phyloP scores from a whole-genome alignment of 2,329 filamentous ascomycete genomes.

The Endoconidiophora laricicola region DNA sequence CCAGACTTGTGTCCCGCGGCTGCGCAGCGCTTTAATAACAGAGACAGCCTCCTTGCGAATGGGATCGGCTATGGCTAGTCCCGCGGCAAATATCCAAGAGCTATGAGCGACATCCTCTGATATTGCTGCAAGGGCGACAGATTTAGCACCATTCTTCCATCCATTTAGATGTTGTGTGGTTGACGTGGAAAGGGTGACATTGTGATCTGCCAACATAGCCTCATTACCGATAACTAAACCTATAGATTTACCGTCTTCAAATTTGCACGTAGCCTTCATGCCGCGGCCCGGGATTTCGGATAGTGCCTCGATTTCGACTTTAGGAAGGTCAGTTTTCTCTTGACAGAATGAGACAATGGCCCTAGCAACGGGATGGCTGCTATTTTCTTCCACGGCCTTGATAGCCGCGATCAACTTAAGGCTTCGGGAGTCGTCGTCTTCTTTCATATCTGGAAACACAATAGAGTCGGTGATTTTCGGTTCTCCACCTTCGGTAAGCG shows the following conservation, averaged over 20 bases:
- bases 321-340: conserved; percentile 15
- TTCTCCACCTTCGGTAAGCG: conserved; percentile 56
- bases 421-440: conserved; percentile 10
- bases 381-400: conserved; percentile 49
- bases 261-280: conserved; percentile 33
- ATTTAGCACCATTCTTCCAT: conserved; percentile 50
- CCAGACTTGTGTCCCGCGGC: conserved; percentile 57
- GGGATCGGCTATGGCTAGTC: conserved; percentile 66
- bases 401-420: conserved; percentile 33
- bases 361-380: conserved; percentile 58
- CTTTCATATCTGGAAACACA: conserved; percentile 21
- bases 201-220: conserved; percentile 40
- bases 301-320: conserved; percentile 25
- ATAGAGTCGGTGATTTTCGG: conserved; percentile 46
- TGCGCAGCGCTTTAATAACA: conserved; percentile 48
- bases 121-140: conserved; percentile 39
- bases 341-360: conserved; percentile 50
- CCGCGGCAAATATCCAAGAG: conserved; percentile 40
- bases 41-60: conserved; percentile 54
- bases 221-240: conserved; percentile 55
- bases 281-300: conserved; percentile 59
- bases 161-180: conserved; percentile 25
- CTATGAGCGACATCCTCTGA: no score
- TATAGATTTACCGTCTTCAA: neutral
- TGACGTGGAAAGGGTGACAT: conserved; percentile 23